A percentile compares a stretch with the other conserved stretches of the same genome.
Evolutionary conservation across 257 asterid species (phyloP).

Genomic region (Salvia splendens): DNA sequence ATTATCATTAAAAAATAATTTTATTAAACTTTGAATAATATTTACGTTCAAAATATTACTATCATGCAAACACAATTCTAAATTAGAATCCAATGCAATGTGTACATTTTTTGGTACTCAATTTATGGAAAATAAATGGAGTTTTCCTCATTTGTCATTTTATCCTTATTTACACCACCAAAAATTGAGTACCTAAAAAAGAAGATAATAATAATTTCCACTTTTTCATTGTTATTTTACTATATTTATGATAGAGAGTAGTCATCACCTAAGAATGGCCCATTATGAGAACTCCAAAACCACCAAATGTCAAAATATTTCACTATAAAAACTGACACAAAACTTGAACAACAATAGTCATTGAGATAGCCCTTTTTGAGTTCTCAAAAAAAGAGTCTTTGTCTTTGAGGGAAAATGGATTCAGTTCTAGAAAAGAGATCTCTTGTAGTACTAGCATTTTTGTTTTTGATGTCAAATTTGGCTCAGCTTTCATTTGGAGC

Average conservation of each 20-base stretch:
- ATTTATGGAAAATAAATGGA: background rate
- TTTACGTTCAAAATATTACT: no score
- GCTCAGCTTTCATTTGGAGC: conserved; percentile 34
- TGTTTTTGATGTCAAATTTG: conserved; percentile 26
- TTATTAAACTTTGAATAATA: no score
- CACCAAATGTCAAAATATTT: background rate
- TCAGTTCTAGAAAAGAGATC: conserved; percentile 29
- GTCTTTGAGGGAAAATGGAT: background rate
- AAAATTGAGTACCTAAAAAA: background rate
- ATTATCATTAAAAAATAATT: no score
- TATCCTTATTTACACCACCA: background rate
- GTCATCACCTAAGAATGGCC: background rate
- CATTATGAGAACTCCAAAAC: conserved; percentile 24
- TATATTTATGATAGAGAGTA: background rate
- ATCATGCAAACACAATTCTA: no score
- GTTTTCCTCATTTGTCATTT: background rate
- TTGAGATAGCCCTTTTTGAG: conserved; percentile 13
- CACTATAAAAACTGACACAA: conserved; percentile 34
- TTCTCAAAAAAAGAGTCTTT: conserved; percentile 1
- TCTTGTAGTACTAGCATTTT: conserved; percentile 3
- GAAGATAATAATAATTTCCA: background rate
- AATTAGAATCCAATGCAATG: no score
- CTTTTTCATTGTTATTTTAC: background rate
- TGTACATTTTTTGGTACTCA: no score
- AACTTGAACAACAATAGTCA: conserved; percentile 21